Evolutionary conservation across 2,329 filamentous ascomycete genomes (phyloP), one percentile per base, ranked within the genome.

Genomic region (Curvularia sp.): DNA sequence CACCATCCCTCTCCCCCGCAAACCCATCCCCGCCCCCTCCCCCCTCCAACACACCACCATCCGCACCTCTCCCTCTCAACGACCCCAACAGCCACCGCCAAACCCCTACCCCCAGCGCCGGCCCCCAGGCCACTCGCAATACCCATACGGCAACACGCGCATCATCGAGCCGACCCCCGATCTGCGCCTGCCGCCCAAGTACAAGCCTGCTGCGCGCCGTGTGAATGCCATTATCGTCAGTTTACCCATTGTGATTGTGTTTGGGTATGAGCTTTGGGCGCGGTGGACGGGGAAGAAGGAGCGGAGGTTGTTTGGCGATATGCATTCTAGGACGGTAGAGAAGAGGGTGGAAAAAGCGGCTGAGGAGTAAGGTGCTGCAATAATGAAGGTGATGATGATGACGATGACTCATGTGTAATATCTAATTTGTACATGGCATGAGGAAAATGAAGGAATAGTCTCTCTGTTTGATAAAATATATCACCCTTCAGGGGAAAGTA

Each of bases 141-240:
- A 33, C 31, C 31, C 2, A 20, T 44, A 38, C 15, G 47, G 41
- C 18, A 26, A 26, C 24, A 62, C 51, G 7, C 57, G 61, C 51
- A 58, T 70, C 30, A 68, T 69, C 28, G 67, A 70, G 52, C 68
- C 68, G 10, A 64, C 53, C 4, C 57, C 60, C 1, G 61, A 71
- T 35, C 66, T 62, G 10, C 55, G 59, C 5, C 51, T 76, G 20
- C 70, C 71, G 18, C 48, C 60, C 1, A 74, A 76, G 43, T 78
- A 77, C 65, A 70, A 71, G 50, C 66, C 68, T 4, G 70, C 72
- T 1, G 70, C 68, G 46, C 61, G 75, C 2, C 57, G 73, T 0
- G 64, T 77, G 1, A 73, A 69, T 31, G 65, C 68, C 12, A 74
- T 77, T 5, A 75, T 77, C 5, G 75, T 77, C 8, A 72, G 69